phyloP scores from a whole-genome alignment of 2,329 filamentous ascomycete genomes.

The Neonectria magnoliae region DNA sequence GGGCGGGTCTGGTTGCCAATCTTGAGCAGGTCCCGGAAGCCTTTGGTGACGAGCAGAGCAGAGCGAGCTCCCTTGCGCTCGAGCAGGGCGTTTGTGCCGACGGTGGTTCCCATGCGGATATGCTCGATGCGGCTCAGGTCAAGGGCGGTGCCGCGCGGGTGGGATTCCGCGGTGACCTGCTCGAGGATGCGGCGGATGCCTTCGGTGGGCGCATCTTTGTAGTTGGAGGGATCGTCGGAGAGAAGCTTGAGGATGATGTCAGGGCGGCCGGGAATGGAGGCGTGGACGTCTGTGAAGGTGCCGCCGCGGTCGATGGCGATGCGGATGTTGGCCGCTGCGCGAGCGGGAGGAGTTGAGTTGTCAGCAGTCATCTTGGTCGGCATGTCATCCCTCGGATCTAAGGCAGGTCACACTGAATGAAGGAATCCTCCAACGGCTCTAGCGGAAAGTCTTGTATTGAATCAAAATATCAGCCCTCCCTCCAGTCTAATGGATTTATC shows the following conservation, averaged over 20 bases:
- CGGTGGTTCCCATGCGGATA: slow-evolving; percentile 81
- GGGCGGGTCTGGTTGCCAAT: slow-evolving; percentile 94
- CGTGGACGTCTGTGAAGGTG: slow-evolving; percentile 78
- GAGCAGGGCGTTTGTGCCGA: slow-evolving; percentile 78
- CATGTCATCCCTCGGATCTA: neutral
- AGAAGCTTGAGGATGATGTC: slow-evolving; percentile 78
- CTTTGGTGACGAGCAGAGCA: slow-evolving; percentile 75
- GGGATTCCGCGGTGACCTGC: slow-evolving; percentile 43
- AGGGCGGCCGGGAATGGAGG: slow-evolving; percentile 71
- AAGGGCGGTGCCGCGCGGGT: slow-evolving; percentile 46
- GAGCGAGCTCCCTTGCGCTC: slow-evolving; percentile 77
- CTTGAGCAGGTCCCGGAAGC: slow-evolving; percentile 77
- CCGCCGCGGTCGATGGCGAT: slow-evolving; percentile 50
- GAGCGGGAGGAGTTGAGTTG: slow-evolving; percentile 6
- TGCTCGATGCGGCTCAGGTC: slow-evolving; percentile 60
- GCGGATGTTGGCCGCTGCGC: slow-evolving; percentile 34
- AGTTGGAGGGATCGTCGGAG: slow-evolving; percentile 76
- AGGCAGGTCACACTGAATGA: neutral
- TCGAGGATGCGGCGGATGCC: slow-evolving; percentile 65
- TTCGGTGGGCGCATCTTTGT: slow-evolving; percentile 78
- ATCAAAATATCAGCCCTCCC: neutral
- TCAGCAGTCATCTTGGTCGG: slow-evolving; percentile 14
- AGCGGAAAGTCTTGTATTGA: neutral
- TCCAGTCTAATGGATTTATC: neutral
- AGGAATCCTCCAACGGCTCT: neutral